A percentile compares a stretch with the other conserved stretches of the same genome.
These are phyloP conservation scores for Baeospora myosura DNA, from an alignment of 1,284 basidiomycete genomes.

Conservation along the genomic window DNA sequence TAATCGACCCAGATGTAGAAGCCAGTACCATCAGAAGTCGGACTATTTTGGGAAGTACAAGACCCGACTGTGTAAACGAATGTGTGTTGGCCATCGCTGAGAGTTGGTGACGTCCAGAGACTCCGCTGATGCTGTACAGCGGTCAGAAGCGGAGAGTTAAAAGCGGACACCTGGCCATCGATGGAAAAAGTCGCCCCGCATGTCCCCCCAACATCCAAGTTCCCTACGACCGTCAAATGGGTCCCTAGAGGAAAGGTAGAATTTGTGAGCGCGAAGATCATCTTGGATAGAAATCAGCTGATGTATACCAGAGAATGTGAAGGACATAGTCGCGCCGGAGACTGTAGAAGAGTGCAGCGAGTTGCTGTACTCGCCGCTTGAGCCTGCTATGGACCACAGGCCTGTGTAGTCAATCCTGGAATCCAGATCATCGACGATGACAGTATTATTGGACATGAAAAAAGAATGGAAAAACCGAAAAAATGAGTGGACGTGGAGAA, in stretches of 20 bases:
- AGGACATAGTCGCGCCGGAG: conserved; percentile 15
- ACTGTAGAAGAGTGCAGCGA: conserved; percentile 15
- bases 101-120: conserved; percentile 14
- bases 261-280: not conserved
- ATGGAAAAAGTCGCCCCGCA: conserved; percentile 17
- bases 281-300: not conserved
- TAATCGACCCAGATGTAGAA: conserved; percentile 19
- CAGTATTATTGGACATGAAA: conserved; percentile 3
- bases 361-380: conserved; percentile 14
- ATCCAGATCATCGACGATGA: conserved; percentile 21
- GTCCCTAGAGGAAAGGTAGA: conserved; percentile 12
- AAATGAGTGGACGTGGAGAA: too few relatives aligned
- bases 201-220: conserved; percentile 13
- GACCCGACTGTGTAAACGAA: conserved; percentile 17
- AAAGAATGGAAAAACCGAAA: too few relatives aligned
- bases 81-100: conserved; percentile 17
- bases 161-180: conserved; percentile 14
- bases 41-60: conserved; percentile 9
- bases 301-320: conserved; percentile 17
- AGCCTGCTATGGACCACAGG: conserved; percentile 16
- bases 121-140: conserved; percentile 14
- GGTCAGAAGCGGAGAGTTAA: conserved; percentile 12
- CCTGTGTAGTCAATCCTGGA: conserved; percentile 17
- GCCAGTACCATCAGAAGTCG: conserved; percentile 1
- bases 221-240: conserved; percentile 14